Percentiles rank a stretch among this genome's conserved stretches.
These are phyloP conservation scores for Limonium bicolor DNA, from an alignment of 148 eudicot species.

Conservation along the genomic window DNA sequence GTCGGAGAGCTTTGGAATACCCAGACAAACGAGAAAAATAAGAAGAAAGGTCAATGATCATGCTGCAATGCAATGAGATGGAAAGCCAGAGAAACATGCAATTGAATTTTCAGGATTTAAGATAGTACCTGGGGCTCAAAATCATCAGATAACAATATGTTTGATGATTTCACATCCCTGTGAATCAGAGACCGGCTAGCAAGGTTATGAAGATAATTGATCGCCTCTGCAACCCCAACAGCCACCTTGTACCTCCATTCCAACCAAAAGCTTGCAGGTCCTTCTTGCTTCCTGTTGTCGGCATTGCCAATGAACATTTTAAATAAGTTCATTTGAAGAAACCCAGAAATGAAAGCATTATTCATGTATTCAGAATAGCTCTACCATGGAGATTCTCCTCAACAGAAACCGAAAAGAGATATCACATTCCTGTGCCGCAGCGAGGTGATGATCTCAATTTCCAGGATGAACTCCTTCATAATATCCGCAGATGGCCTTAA, in stretches of 20 bases:
- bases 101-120: no score
- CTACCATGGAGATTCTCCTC: slow-evolving; percentile 93
- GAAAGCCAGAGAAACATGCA: no score
- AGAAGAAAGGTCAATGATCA: no score
- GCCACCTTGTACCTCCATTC: slow-evolving; percentile 83
- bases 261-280: slow-evolving; percentile 35
- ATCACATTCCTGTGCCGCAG: slow-evolving; percentile 66
- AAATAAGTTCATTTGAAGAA: no score
- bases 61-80: no score
- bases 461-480: slow-evolving; percentile 51
- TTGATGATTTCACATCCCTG: slow-evolving; percentile 94
- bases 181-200: slow-evolving; percentile 49
- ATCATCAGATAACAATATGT: slow-evolving; percentile 67
- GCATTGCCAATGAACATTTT: no score
- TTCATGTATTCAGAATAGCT: no score
- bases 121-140: slow-evolving; percentile 98
- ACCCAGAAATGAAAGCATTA: no score
- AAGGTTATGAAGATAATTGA: slow-evolving; percentile 48
- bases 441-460: slow-evolving; percentile 68
- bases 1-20: no score
- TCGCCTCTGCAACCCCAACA: slow-evolving; percentile 80
- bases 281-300: slow-evolving; percentile 31
- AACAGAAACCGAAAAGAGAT: slow-evolving; percentile 75
- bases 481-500: slow-evolving; percentile 56
- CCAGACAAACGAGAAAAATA: no score